These are phyloP conservation scores for Auricularia sp. DNA, from an alignment of 768 basidiomycete species.

Conservation along the genomic window DNA sequence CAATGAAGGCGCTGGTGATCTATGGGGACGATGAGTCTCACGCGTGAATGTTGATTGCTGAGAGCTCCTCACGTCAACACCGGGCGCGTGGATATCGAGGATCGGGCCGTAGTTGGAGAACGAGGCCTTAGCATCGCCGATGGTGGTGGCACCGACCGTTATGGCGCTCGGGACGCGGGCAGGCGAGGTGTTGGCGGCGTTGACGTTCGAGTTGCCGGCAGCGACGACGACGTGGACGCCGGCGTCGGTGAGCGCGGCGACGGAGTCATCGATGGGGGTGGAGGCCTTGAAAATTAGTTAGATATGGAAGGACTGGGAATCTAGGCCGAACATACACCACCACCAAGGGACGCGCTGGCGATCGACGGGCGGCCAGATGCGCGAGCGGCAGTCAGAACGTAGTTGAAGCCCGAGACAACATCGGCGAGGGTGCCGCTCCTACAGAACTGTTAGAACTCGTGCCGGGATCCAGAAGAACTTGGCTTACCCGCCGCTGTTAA, in stretches of 20 bases:
- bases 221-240: constrained; percentile 27
- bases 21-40: not conserved
- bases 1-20: constrained; percentile 17
- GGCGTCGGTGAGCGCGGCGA: constrained; percentile 18
- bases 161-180: constrained; percentile 26
- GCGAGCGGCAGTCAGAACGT: constrained; percentile 15
- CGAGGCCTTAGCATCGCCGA: constrained; percentile 23
- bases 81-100: constrained; percentile 34
- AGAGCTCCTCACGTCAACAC: constrained; percentile 20
- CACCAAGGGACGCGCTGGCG: constrained; percentile 29
- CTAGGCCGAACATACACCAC: constrained; percentile 7
- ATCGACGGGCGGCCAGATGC: constrained; percentile 22
- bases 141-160: constrained; percentile 31
- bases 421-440: constrained; percentile 5
- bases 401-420: constrained; percentile 24
- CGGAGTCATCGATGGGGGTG: constrained; percentile 24
- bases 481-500: constrained; percentile 24
- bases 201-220: constrained; percentile 26
- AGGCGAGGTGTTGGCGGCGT: constrained; percentile 25
- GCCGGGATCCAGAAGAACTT: not conserved
- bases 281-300: not conserved
- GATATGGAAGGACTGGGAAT: not conserved
- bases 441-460: not conserved
- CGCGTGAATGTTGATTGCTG: not conserved
- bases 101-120: constrained; percentile 33